Base-by-base conservation (phyloP, 352 stramenopile genomes). In the Pythium utonaiense region DNA sequence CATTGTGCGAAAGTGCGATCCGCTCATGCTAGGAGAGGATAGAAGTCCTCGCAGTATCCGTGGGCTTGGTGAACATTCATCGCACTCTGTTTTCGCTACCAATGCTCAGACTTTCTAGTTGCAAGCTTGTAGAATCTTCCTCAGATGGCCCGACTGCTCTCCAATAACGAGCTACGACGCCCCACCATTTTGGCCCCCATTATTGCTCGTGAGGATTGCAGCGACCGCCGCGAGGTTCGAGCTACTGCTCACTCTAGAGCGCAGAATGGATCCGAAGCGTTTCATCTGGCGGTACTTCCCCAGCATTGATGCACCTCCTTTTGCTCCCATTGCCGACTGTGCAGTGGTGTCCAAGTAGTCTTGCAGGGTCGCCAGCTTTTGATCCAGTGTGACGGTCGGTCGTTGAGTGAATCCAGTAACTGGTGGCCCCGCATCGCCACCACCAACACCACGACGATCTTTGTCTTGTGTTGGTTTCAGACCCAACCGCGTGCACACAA, bases 201-300 rank as follows among this genome's bases (percentile, higher is more conserved):
- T 19, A 3, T 14, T 44, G 16, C n/a, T 44, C 12, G 16, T 17
- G 12, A 44, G 17, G n/a, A 30, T n/a, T 6, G 41, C 8, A 3
- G 41, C 19, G 41, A 21, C 22, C n/a, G 41, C 19, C 3, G 41
- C 41, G n/a, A 28, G 17, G 6, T 19, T 42, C 34, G 34, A 42
- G 12, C 4, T 42, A 30, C 45, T 27, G 47, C 34, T 63, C 24
- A 63, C 45, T 6, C 57, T 40, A 17, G 59, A 60, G 12, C 51
- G 51, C 73, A 91, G 77, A 53, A 91, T 88, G 4, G 75, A 81
- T 3, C 74, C 77, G 56, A 91, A 88, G 1, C 69, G 69, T 31
- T 88, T 87, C 53, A 88, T 73, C 53, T 91, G 78, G 3, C 77
- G 75, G 58, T 78, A 78, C 36, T 88, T 91, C 25, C 73, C 58